Evolutionary conservation across 352 stramenopile genomes (phyloP).

Genomic region (Pythium dissimile): DNA sequence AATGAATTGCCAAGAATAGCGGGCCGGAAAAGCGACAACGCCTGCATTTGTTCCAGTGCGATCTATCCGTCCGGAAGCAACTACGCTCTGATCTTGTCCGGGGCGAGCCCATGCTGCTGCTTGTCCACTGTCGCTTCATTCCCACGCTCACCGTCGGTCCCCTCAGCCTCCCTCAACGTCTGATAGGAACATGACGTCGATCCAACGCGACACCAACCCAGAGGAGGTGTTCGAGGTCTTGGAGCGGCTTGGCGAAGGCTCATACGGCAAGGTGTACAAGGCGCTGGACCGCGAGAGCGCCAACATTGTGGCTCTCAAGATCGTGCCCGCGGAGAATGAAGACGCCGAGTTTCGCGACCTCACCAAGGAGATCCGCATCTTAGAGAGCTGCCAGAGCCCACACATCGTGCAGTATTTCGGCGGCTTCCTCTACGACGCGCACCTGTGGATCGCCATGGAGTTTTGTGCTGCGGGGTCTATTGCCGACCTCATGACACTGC

Average conservation of each 20-base stretch:
- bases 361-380: constrained; percentile 83
- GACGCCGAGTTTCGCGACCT: constrained; percentile 59
- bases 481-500: constrained; percentile 69
- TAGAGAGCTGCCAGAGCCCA: constrained; percentile 74
- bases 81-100: background rate
- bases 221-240: constrained; percentile 74
- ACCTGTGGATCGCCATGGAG: constrained; percentile 89
- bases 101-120: background rate
- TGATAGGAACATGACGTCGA: constrained; percentile 72
- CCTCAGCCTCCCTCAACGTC: too few relatives aligned
- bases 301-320: constrained; percentile 78
- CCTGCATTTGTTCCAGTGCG: background rate
- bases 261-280: constrained; percentile 85
- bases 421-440: constrained; percentile 69
- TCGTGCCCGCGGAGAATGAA: constrained; percentile 84
- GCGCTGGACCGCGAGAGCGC: constrained; percentile 53
- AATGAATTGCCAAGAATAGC: constrained; percentile 1
- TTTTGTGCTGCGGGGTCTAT: constrained; percentile 84
- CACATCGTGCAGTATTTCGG: constrained; percentile 87
- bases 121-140: too few relatives aligned
- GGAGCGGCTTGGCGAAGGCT: constrained; percentile 78
- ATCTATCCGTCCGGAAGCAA: background rate
- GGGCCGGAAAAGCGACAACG: background rate
- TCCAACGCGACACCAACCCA: constrained; percentile 63
- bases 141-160: background rate